phyloP scores from a whole-genome alignment of 257 asterid species.

The Solanum dulcamara region DNA sequence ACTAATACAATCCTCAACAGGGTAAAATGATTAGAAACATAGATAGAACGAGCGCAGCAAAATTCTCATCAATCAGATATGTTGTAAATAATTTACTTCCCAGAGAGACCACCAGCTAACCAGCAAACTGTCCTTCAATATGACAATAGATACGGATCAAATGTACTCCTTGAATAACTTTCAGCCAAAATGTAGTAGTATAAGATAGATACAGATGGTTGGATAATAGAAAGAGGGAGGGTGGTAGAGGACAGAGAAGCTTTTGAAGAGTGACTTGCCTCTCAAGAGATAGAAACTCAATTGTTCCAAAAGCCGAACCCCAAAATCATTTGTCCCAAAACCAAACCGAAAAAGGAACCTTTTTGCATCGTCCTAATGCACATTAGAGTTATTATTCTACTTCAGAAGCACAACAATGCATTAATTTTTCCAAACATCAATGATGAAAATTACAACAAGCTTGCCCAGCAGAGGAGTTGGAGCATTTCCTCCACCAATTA shows the following conservation, averaged over 20 bases:
- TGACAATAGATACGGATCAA: not conserved
- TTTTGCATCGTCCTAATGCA: not conserved
- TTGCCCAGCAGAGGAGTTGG: not conserved
- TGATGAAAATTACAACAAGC: not conserved
- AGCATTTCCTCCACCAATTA: not conserved
- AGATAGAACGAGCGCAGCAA: not conserved
- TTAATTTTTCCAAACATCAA: not conserved
- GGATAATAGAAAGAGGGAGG: not conserved
- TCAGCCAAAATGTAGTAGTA: too few relatives aligned
- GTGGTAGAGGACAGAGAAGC: not conserved
- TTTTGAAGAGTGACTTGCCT: not conserved
- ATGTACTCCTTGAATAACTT: not conserved
- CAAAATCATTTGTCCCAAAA: not conserved
- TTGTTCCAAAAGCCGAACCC: not conserved
- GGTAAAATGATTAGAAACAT: not conserved
- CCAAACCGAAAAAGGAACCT: not conserved
- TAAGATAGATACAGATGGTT: not conserved
- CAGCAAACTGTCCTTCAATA: not conserved
- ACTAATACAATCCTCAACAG: not conserved
- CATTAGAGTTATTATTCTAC: not conserved
- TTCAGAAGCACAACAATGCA: not conserved
- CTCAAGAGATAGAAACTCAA: not conserved
- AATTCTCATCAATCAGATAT: not conserved
- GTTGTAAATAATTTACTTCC: too few relatives aligned
- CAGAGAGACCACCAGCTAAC: not conserved